Evolutionary conservation across 2,329 filamentous ascomycete genomes (phyloP), one percentile per base, ranked within the genome.

Genomic region (Alternaria brassicicola): DNA sequence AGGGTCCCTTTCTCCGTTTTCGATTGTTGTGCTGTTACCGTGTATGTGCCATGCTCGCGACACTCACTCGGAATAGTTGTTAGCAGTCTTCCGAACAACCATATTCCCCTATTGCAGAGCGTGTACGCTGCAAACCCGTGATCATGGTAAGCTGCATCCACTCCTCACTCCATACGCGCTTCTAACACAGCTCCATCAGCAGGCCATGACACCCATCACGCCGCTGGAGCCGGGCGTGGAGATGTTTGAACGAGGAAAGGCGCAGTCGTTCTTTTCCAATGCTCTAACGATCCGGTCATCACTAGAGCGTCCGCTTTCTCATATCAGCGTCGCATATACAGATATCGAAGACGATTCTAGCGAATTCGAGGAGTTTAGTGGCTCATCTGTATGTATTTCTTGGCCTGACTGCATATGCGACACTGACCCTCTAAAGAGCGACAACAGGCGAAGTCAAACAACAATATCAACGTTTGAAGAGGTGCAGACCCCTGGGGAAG

Each of bases 381-480:
- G 70, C 57, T 76, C 90, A 68, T 93, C 90, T 57, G 90, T 93
- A 84, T 77, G 89, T 65, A 21, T 36, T 46, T 39, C 7, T 30
- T 19, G 23, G 33, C 21, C 33, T 25, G 28, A 41, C 15, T 46
- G 53, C 57, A 59, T 45, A 61, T 52, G 64, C 70, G 55, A 6
- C 19, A 38, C 59, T 67, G 43, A 79, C 64, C 57, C 55, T 55
- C 62, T 74, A 62, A 72, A 93, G 90, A 68, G 86, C 61, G 77
- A 78, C 45, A 77, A 78, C 56, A 71, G 90, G 70, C 87, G 86
- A 59, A 96, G 92, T 80, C 87, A 93, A 73, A 94, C 92, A 3
- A 96, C 93, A 2, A 83, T 95, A 35, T 96, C 93, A 6, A 94
- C 92, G 1, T 93, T 90, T 70, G 92, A 96, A 71, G 93, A 96